Base-by-base conservation (phyloP, 2,329 filamentous ascomycete species). In the Fusarium goolgardi region DNA sequence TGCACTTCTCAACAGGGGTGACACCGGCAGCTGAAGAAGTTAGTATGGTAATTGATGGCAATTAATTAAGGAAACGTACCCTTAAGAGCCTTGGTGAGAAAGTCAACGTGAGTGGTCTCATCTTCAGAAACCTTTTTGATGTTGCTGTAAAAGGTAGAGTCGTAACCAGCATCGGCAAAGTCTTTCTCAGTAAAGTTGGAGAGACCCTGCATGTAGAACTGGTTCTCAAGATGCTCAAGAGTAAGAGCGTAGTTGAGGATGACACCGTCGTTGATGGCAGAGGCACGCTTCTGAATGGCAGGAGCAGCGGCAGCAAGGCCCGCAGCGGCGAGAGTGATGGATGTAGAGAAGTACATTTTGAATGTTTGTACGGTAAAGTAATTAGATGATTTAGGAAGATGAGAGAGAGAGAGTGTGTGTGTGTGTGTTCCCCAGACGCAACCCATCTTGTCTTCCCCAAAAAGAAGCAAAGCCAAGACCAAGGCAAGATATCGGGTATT, bases 161-260 rank as follows among this genome's bases (percentile, higher is more conserved):
- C 76, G 72, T 82, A 84, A 16, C 86, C 86, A 45, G 85, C 86
- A 32, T 75, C 78, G 29, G 78, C 70, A 73, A 90, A 90, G 68
- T 88, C 81, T 3, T 74, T 66, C 62, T 82, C 75, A 31, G 81
- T 83, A 80, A 85, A 91, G 71, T 87, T 88, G 59, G 79, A 75
- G 6, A 91, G 80, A 37, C 84, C 88, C 49, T 89, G 75, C 37
- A 80, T 78, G 78, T 91, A 91, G 79, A 91, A 91, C 56, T 81
- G 82, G 63, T 86, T 80, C 78, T 91, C 89, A 31, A 87, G 82
- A 55, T 85, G 81, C 76, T 88, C 85, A 7, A 87, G 81, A 3
- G 81, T 81, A 23, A 84, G 75, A 21, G 82, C 82, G 52, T 83
- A 84, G 76, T 82, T 81, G 54, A 83, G 77, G 52, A 83, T 83